Base-by-base conservation (phyloP, 257 asterid species). In the Cordia subcordata region DNA sequence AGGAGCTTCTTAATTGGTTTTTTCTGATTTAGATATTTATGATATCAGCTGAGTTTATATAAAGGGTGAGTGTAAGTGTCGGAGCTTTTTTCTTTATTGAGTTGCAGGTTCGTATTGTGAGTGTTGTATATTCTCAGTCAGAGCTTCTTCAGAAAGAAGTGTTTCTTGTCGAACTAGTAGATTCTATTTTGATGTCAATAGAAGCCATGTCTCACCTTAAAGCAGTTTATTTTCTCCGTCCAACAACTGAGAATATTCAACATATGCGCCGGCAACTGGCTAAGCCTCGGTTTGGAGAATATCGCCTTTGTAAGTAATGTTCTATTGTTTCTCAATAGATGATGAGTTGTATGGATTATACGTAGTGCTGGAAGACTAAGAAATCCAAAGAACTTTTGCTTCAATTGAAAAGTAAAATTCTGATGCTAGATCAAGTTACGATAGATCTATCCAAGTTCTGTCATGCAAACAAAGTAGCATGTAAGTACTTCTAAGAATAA, bases 71-170 rank as follows among this genome's bases (percentile, higher is more conserved):
- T 27, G 3, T 27, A 1, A 1, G 35, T 27, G 3, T 27, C 6
- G 35, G 35, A 27, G 35, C 6, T 27, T 27, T 27, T 27, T 27
- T 27, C 3, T 55, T 3, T 15, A 44, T 56, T 56, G 56, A 27
- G 42, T 66, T 80, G 76, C 88, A 93, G 99, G 96, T 93, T 69
- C 86, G 99, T 76, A 72, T 79, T 68, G 96, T 89, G 68, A 89
- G 97, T 66, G 95, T 93, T 47, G 97, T 63, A 53, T 93, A 93
- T 71, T 86, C 97, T 19, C 99, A 93, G 56, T 89, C 97, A 4
- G 99, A 93, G 72, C 96, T 93, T 61, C 96, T 89, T 64, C 94
- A 89, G 69, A 92, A 93, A 76, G 97, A 93, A 81, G 99, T 93
- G 66, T 93, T 93, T 69, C 65, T 93, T 71, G 96, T 89, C 76